Evolutionary conservation across 176 grass and related monocot species (phyloP).

Genomic region (Avena insularis): DNA sequence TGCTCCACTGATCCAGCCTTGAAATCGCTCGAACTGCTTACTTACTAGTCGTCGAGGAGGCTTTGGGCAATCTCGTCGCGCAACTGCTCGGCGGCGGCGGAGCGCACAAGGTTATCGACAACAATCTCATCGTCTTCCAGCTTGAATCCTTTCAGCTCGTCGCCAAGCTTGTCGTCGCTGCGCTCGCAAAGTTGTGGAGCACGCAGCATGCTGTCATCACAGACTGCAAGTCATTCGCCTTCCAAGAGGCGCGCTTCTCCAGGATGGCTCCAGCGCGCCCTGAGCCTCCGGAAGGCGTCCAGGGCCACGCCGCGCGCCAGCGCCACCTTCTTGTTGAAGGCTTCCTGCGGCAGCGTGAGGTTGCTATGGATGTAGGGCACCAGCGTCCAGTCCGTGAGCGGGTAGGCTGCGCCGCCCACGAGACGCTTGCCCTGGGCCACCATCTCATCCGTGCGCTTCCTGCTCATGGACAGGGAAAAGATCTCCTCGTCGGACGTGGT

Average conservation of each 20-base stretch:
- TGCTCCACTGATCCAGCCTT: neutral
- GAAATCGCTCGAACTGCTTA: neutral
- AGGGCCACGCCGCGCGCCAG: constrained; percentile 47
- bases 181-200: constrained; percentile 98
- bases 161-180: constrained; percentile 53
- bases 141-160: constrained; percentile 33
- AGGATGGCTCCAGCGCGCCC: constrained; percentile 73
- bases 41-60: neutral
- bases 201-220: constrained; percentile 82
- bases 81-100: constrained; percentile 39
- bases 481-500: constrained; percentile 81
- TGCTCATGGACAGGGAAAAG: neutral
- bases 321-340: constrained; percentile 70
- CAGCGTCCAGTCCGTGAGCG: constrained; percentile 79
- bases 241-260: constrained; percentile 66
- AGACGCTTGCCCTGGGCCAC: constrained; percentile 65
- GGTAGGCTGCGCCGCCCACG: constrained; percentile 65
- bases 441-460: constrained; percentile 64
- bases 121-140: constrained; percentile 73
- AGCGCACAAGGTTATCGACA: constrained; percentile 60
- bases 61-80: constrained; percentile 76
- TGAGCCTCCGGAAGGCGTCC: constrained; percentile 66
- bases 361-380: constrained; percentile 75
- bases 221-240: constrained; percentile 61
- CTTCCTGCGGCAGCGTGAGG: constrained; percentile 75